Conservation (phyloP, 2,329 filamentous ascomycete species). For the Alternaria ventricosa region DNA sequence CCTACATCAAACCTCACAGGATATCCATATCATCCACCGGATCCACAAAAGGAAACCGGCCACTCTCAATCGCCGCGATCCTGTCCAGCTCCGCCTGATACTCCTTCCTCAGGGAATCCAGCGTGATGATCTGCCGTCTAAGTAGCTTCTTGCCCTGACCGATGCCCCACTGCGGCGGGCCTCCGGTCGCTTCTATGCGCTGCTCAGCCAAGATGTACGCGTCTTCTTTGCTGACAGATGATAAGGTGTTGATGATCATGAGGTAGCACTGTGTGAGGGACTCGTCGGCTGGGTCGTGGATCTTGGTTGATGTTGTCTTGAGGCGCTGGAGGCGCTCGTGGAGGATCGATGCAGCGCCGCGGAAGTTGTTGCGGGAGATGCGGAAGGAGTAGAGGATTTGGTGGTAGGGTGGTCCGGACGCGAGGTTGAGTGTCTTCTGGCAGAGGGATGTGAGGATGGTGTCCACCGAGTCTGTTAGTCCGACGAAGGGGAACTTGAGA, state of each 20-base stretch:
- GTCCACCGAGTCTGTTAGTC: conserved; percentile 79
- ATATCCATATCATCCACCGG: conserved; percentile 46
- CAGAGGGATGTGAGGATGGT: conserved; percentile 76
- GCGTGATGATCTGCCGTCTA: conserved; percentile 79
- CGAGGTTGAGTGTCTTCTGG: conserved; percentile 70
- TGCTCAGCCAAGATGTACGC: conserved; percentile 75
- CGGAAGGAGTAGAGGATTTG: conserved; percentile 92
- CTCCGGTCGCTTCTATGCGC: conserved; percentile 50
- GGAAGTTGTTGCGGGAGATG: conserved; percentile 82
- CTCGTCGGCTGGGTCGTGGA: conserved; percentile 58
- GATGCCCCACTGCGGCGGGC: conserved; percentile 36
- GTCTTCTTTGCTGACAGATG: conserved; percentile 81
- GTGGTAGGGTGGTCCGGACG: conserved; percentile 72
- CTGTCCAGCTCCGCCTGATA: conserved; percentile 91
- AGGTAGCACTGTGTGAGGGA: conserved; percentile 76
- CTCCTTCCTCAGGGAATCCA: conserved; percentile 84
- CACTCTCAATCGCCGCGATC: conserved; percentile 84
- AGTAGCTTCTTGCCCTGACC: conserved; percentile 46
- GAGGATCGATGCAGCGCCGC: conserved; percentile 70
- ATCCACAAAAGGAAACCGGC: conserved; percentile 78
- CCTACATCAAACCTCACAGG: conserved; percentile 34
- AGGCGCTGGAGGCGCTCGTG: conserved; percentile 64
- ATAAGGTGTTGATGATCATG: conserved; percentile 90
- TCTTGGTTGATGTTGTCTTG: conserved; percentile 47
- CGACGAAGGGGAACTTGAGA: conserved; percentile 78